These are phyloP conservation scores for Penicillium olsonii DNA, from an alignment of 2,329 filamentous ascomycete species.

Conservation along the genomic window DNA sequence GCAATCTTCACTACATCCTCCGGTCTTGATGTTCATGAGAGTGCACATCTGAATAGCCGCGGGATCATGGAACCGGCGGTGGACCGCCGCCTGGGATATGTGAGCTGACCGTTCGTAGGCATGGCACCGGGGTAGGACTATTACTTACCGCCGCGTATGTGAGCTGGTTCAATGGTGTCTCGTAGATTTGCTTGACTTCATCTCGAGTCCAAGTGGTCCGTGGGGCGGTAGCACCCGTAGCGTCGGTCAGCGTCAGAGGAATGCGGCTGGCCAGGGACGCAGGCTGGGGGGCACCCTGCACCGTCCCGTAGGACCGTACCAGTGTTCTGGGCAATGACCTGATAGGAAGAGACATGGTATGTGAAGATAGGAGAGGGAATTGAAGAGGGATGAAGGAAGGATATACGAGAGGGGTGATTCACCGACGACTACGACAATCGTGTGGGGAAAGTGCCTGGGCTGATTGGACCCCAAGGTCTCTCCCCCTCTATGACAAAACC, in stretches of 20 bases:
- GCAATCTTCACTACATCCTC: conserved; percentile 89
- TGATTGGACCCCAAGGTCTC: background rate
- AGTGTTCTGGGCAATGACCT: conserved; percentile 32
- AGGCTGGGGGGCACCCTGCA: conserved; percentile 36
- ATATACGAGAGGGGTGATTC: conserved; percentile 11
- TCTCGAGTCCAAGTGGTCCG: conserved; percentile 78
- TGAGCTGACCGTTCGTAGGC: conserved; percentile 4
- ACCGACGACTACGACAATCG: conserved; percentile 11
- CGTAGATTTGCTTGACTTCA: conserved; percentile 79
- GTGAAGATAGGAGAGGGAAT: background rate
- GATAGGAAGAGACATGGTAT: conserved; percentile 31
- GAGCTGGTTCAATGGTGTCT: conserved; percentile 77
- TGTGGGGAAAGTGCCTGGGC: conserved; percentile 9
- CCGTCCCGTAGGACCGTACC: conserved; percentile 41
- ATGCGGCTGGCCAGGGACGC: conserved; percentile 34
- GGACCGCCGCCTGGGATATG: conserved; percentile 65
- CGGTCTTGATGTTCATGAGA: conserved; percentile 95
- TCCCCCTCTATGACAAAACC: background rate
- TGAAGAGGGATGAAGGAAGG: background rate
- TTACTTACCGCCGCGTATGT: conserved; percentile 71
- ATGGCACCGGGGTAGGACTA: background rate
- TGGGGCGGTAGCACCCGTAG: conserved; percentile 46
- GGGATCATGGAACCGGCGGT: conserved; percentile 83
- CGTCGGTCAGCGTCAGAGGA: conserved; percentile 37
- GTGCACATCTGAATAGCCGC: conserved; percentile 88